A percentile compares a stretch with the other conserved stretches of the same genome.
These are phyloP conservation scores for Saturnispora dispora DNA, from an alignment of 805 yeast genomes.

Conservation along the genomic window DNA sequence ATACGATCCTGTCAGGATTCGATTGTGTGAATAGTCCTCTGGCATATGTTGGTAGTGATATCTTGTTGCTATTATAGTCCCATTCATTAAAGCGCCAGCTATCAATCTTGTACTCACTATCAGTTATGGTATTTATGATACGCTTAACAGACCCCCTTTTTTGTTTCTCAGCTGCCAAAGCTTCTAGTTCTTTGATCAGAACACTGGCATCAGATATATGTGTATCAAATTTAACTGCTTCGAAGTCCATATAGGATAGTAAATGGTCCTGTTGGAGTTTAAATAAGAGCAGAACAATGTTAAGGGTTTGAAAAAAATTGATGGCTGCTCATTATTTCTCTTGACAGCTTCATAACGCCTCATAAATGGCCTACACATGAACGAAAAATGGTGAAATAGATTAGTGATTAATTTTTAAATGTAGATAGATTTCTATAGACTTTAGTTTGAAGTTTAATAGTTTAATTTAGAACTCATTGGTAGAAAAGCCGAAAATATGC, in stretches of 20 bases:
- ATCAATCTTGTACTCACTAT: constrained; percentile 16
- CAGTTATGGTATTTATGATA: constrained; percentile 16
- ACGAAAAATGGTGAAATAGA: too few relatives aligned
- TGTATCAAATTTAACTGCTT: background rate
- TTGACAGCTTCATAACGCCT: background rate
- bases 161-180: constrained; percentile 5
- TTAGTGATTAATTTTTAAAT: too few relatives aligned
- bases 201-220: background rate
- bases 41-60: constrained; percentile 60
- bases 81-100: constrained; percentile 87
- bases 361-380: background rate
- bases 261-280: background rate
- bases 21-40: constrained; percentile 66
- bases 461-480: constrained; percentile 36
- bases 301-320: background rate
- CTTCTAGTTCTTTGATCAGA: background rate
- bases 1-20: constrained; percentile 38
- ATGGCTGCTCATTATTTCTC: background rate
- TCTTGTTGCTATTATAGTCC: constrained; percentile 59
- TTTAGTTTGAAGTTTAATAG: background rate
- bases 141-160: constrained; percentile 23
- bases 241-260: background rate
- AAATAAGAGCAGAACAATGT: background rate
- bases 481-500: constrained; percentile 70
- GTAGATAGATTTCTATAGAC: background rate